Conservation (phyloP, 257 asterid species). For the Scutellaria barbata region DNA sequence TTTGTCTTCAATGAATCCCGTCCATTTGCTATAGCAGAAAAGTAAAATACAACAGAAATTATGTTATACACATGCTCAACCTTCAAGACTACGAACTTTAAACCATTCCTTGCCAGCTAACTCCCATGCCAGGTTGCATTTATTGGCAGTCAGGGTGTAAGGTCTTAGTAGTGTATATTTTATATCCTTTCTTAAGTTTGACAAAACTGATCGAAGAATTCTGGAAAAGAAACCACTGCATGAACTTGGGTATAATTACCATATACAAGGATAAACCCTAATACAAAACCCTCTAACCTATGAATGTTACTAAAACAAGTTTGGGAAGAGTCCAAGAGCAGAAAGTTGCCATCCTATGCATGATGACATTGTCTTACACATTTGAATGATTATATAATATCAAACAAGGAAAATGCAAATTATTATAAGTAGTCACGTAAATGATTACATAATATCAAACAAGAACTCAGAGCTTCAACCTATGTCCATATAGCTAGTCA, state of each 20-base stretch:
- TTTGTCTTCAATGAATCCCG: slow-evolving; percentile 52
- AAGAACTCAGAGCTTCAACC: neutral
- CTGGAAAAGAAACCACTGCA: neutral
- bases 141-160: neutral
- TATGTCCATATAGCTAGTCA: slow-evolving; percentile 1
- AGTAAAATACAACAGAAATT: slow-evolving; percentile 28
- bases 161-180: neutral
- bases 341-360: neutral
- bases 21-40: slow-evolving; percentile 50
- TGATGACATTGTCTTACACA: neutral
- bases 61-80: slow-evolving; percentile 17
- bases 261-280: neutral
- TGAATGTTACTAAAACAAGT: slow-evolving; percentile 4
- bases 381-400: neutral
- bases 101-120: neutral
- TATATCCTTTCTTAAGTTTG: neutral
- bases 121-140: neutral
- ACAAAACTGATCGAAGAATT: neutral
- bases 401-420: neutral
- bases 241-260: neutral
- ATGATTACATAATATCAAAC: neutral
- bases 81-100: slow-evolving; percentile 18
- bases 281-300: neutral
- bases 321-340: slow-evolving; percentile 1
- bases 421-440: neutral